Percentiles rank a stretch among this genome's conserved stretches.
phyloP scores from a whole-genome alignment of 1,284 basidiomycete genomes.

The Hemileia vastatrix region DNA sequence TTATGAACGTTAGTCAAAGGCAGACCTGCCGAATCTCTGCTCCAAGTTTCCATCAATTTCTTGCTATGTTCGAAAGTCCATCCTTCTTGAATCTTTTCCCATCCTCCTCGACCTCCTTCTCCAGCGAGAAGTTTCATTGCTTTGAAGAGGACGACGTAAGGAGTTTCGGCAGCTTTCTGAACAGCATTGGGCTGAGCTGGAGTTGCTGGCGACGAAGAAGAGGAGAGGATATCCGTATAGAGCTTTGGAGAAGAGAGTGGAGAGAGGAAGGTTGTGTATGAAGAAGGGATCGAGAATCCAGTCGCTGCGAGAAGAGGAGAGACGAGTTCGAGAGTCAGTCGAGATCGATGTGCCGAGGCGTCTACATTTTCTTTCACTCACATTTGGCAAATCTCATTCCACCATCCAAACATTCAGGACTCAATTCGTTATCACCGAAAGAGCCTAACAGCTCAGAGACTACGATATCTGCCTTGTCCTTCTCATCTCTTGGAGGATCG shows the following conservation, averaged over 20 bases:
- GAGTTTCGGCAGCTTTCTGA: constrained; percentile 62
- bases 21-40: too few species aligned
- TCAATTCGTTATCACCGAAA: constrained; percentile 97
- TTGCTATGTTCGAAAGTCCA: constrained; percentile 98
- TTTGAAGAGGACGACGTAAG: constrained; percentile 97
- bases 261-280: constrained; percentile 91
- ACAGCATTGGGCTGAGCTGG: too few species aligned
- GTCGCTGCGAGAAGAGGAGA: too few species aligned
- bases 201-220: too few species aligned
- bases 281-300: constrained; percentile 91
- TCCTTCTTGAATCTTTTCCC: constrained; percentile 78
- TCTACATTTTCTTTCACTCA: constrained; percentile 28
- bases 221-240: constrained; percentile 68
- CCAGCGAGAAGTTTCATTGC: constrained; percentile 78
- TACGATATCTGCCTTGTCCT: constrained; percentile 81
- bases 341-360: too few species aligned
- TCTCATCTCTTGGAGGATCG: too few species aligned
- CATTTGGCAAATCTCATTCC: constrained; percentile 54
- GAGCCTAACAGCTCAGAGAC: constrained; percentile 92
- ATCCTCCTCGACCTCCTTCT: constrained; percentile 53
- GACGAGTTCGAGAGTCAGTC: too few species aligned
- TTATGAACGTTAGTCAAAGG: constrained; percentile 47
- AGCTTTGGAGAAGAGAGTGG: constrained; percentile 88
- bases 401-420: constrained; percentile 95
- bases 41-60: too few species aligned